Percentiles rank a stretch among this genome's conserved stretches.
Conservation (phyloP, 2,329 filamentous ascomycete genomes). For the Tolypocladium nubicola region DNA sequence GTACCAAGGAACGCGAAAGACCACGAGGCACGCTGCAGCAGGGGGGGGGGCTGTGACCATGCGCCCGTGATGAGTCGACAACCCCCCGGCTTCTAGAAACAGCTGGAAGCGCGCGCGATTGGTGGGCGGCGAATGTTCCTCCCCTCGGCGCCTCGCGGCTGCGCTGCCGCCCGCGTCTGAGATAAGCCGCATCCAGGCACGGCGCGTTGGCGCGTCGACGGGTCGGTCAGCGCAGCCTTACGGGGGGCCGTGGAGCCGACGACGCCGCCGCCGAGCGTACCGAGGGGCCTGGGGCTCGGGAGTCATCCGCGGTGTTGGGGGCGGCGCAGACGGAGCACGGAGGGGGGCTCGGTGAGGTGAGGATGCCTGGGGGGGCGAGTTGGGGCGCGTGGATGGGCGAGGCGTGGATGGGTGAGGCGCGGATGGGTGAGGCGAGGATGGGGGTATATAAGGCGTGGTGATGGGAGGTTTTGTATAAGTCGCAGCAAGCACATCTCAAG, state of each 20-base stretch:
- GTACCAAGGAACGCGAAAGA: neutral
- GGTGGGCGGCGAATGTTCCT: neutral
- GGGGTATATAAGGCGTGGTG: neutral
- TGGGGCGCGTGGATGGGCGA: neutral
- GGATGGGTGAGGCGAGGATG: no score
- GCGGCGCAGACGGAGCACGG: neutral
- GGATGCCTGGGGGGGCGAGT: neutral
- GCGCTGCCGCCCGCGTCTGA: neutral
- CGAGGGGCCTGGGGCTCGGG: neutral
- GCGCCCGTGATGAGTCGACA: neutral
- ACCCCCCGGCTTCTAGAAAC: neutral
- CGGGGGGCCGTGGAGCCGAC: neutral
- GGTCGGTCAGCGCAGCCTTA: neutral
- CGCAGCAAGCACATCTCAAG: neutral
- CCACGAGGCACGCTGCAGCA: neutral
- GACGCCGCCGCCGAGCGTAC: constrained; percentile 1
- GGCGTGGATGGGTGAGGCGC: neutral
- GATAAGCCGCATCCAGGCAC: neutral
- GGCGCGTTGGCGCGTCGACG: neutral
- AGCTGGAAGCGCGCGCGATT: neutral
- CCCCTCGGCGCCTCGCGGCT: neutral
- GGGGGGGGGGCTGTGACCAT: neutral
- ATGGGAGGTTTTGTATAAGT: neutral
- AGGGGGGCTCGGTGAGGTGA: neutral
- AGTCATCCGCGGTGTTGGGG: neutral